A percentile compares a stretch with the other conserved stretches of the same genome.
Evolutionary conservation across 495 filamentous ascomycete genomes (phyloP).

Genomic region (Hypoxylon fragiforme): DNA sequence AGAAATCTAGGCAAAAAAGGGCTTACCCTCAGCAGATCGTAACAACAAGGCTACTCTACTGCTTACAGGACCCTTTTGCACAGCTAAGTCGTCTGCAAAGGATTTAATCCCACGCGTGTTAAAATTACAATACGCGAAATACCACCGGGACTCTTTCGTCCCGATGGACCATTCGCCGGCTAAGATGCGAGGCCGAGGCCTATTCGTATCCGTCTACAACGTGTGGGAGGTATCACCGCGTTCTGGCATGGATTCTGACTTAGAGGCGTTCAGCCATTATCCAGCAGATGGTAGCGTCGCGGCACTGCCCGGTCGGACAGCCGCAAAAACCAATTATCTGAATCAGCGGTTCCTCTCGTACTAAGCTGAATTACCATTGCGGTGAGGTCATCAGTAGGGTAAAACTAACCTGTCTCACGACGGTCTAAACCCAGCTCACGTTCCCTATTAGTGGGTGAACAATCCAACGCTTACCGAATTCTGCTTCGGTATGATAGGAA

Average conservation of each 20-base stretch:
- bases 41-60: background rate
- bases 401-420: background rate
- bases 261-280: background rate
- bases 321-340: background rate
- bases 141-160: background rate
- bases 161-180: background rate
- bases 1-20: background rate
- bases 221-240: background rate
- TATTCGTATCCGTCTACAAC: background rate
- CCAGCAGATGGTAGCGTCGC: background rate
- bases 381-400: background rate
- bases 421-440: background rate
- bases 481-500: background rate
- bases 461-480: background rate
- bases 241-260: background rate
- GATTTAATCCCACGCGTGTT: background rate
- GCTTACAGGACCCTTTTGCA: background rate
- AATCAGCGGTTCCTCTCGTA: background rate
- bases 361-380: background rate
- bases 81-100: background rate
- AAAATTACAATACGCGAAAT: background rate
- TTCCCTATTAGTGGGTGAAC: background rate
- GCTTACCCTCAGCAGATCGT: background rate
- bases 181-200: background rate
- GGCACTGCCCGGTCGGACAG: background rate